A percentile compares a stretch with the other conserved stretches of the same genome.
These are phyloP conservation scores for Botrytis paeoniae DNA, from an alignment of 2,329 filamentous ascomycete genomes.

Conservation along the genomic window DNA sequence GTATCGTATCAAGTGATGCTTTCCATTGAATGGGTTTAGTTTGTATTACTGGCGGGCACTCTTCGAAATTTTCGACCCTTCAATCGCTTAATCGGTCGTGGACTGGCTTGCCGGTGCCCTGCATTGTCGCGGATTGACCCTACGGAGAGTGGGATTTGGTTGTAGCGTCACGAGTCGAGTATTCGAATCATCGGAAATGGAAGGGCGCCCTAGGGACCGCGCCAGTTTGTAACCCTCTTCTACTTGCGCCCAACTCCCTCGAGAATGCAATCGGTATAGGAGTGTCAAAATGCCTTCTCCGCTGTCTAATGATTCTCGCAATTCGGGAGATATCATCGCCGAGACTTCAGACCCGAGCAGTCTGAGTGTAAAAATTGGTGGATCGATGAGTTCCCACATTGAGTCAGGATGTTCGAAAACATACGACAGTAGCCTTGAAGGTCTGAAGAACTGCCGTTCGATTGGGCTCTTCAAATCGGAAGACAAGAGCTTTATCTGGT, in stretches of 20 bases:
- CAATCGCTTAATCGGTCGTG: too few species aligned
- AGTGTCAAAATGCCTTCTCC: not conserved
- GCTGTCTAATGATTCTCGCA: fast-evolving
- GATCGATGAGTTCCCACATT: not conserved
- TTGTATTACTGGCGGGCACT: too few species aligned
- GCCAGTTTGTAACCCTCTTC: not conserved
- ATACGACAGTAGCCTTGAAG: fast-evolving
- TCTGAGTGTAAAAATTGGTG: not conserved
- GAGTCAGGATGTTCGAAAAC: not conserved
- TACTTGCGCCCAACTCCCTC: not conserved
- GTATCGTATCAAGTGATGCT: too few species aligned
- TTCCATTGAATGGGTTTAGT: too few species aligned
- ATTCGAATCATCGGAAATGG: too few species aligned
- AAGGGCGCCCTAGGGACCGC: not conserved
- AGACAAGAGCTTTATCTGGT: not conserved
- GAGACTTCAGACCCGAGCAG: not conserved
- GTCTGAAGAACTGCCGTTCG: not conserved
- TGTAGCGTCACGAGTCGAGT: too few species aligned
- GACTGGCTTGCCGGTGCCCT: too few species aligned
- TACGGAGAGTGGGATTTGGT: too few species aligned
- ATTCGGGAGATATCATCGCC: too few species aligned
- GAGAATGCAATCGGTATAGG: not conserved
- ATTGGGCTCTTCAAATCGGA: not conserved
- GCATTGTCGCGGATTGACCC: too few species aligned
- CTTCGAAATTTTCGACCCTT: too few species aligned